Evolutionary conservation across 805 yeast species (phyloP).

Genomic region (Schwanniomyces vanrijiae): DNA sequence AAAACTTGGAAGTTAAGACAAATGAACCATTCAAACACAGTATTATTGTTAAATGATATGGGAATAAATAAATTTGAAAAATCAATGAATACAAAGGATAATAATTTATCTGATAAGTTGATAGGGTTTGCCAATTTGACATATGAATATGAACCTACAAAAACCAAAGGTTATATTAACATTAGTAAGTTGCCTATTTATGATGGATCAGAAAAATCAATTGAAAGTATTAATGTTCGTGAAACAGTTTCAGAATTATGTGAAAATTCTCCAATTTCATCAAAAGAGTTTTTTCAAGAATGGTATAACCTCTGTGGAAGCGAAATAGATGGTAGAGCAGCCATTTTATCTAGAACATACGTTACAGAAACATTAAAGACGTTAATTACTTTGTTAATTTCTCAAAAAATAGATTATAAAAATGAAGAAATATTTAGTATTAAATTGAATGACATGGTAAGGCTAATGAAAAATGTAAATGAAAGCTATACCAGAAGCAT

Average conservation of each 20-base stretch:
- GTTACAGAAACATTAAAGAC: constrained; percentile 26
- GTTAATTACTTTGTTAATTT: constrained; percentile 26
- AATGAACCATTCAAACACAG: constrained; percentile 85
- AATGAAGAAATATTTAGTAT: constrained; percentile 9
- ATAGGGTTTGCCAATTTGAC: constrained; percentile 28
- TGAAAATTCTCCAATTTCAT: constrained; percentile 54
- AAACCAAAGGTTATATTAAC: constrained; percentile 27
- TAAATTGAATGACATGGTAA: constrained; percentile 13
- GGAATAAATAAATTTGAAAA: constrained; percentile 6
- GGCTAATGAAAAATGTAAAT: constrained; percentile 26
- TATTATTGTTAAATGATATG: constrained; percentile 49
- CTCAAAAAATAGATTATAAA: constrained; percentile 21
- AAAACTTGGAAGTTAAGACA: constrained; percentile 68
- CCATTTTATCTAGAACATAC: constrained; percentile 22
- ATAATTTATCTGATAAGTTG: constrained; percentile 8
- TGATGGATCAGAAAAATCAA: constrained; percentile 10
- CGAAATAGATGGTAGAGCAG: constrained; percentile 45
- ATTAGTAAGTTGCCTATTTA: constrained; percentile 26
- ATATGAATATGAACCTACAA: constrained; percentile 36
- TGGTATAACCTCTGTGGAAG: constrained; percentile 63
- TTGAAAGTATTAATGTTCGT: not conserved
- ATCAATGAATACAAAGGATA: not conserved
- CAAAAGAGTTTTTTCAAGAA: constrained; percentile 45
- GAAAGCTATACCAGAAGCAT: constrained; percentile 34
- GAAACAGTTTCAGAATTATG: constrained; percentile 30